Evolutionary conservation across 768 basidiomycete species (phyloP).

Genomic region (Phaeotremella fagi): DNA sequence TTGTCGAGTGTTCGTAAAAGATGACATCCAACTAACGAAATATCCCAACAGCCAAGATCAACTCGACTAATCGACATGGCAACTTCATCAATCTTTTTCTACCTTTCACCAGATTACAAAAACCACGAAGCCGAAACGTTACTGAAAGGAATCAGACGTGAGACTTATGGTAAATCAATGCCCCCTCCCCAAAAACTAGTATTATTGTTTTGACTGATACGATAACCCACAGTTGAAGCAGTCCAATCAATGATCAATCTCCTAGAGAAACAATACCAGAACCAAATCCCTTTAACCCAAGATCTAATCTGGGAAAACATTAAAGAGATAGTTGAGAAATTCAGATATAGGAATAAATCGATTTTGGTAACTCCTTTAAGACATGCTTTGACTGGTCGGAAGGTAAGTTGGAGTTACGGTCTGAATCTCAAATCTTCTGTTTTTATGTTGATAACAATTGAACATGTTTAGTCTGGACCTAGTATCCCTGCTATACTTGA

Average conservation of each 20-base stretch:
- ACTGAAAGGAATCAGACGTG: slow-evolving; percentile 51
- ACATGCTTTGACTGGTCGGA: slow-evolving; percentile 74
- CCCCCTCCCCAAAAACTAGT: too few species aligned
- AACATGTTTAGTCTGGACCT: slow-evolving; percentile 50
- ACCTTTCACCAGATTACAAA: slow-evolving; percentile 61
- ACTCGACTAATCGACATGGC: slow-evolving; percentile 62
- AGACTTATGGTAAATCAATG: slow-evolving; percentile 54
- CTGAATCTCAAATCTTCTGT: not conserved
- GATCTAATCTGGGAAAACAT: slow-evolving; percentile 50
- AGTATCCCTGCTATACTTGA: slow-evolving; percentile 51
- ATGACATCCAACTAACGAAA: not conserved
- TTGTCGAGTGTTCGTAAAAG: too few species aligned
- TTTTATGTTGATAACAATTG: not conserved
- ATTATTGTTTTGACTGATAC: too few species aligned
- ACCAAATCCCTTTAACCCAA: slow-evolving; percentile 45
- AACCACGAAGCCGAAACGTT: slow-evolving; percentile 59
- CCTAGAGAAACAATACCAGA: slow-evolving; percentile 21
- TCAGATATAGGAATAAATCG: slow-evolving; percentile 45
- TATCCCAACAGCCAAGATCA: slow-evolving; percentile 23
- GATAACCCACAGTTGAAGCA: not conserved
- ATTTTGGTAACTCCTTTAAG: slow-evolving; percentile 68
- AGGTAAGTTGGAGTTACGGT: slow-evolving; percentile 54
- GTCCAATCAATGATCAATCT: slow-evolving; percentile 10
- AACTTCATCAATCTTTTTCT: slow-evolving; percentile 67
- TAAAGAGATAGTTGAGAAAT: slow-evolving; percentile 20